Percentiles rank a stretch among this genome's conserved stretches.
Conservation (phyloP, 2,329 filamentous ascomycete genomes). For the Claviceps sp. region DNA sequence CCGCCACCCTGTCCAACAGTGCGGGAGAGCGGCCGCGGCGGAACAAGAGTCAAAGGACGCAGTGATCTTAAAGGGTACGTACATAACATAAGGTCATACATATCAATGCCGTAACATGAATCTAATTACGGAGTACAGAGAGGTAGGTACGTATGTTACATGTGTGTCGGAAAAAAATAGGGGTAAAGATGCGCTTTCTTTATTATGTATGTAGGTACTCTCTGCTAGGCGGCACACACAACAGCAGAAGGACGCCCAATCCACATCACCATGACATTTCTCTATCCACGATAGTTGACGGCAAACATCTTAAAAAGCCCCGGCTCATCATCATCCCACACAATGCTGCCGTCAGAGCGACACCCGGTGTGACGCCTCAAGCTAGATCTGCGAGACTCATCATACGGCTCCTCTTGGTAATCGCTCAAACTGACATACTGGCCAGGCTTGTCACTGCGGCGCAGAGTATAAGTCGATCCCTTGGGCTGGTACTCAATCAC, state of each 20-base stretch:
- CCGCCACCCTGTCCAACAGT: no score
- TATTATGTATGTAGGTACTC: no score
- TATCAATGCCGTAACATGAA: no score
- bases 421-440: not conserved
- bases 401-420: not conserved
- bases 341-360: not conserved
- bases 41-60: no score
- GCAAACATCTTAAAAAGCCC: not conserved
- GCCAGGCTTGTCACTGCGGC: not conserved
- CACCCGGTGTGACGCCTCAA: not conserved
- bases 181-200: no score
- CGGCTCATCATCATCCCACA: not conserved
- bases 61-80: no score
- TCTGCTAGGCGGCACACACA: no score
- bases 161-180: no score
- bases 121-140: no score
- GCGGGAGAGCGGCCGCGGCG: no score
- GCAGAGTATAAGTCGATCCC: constrained; percentile 2
- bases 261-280: not conserved
- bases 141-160: no score
- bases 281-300: constrained; percentile 1
- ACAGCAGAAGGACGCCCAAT: not conserved
- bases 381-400: not conserved
- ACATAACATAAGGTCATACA: no score
- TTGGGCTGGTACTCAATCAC: not conserved